Conservation (phyloP, 768 basidiomycete species). For the Psilocybe cubensis region DNA sequence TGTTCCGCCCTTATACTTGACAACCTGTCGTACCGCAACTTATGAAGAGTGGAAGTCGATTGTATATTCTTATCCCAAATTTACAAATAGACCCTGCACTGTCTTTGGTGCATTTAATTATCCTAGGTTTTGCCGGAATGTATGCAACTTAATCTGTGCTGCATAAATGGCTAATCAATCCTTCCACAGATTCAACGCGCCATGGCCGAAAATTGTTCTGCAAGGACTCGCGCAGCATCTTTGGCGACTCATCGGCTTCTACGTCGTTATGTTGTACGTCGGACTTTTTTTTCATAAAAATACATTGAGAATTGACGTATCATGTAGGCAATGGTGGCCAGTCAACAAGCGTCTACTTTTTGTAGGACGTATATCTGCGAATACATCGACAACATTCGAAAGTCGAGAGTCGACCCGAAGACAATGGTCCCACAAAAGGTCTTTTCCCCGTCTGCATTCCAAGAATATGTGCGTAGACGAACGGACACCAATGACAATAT, state of each 20-base stretch:
- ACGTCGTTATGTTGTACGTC: conserved; percentile 43
- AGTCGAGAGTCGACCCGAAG: background rate
- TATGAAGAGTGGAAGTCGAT: conserved; percentile 19
- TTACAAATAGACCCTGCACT: background rate
- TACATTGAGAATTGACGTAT: conserved; percentile 9
- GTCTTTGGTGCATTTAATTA: background rate
- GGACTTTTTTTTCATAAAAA: background rate
- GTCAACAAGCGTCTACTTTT: background rate
- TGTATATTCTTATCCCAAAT: conserved; percentile 1
- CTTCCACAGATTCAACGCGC: background rate
- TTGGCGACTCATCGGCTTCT: conserved; percentile 37
- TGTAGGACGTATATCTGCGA: background rate
- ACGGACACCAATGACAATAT: background rate
- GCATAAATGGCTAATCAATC: background rate
- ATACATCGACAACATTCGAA: background rate
- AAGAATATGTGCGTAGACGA: background rate
- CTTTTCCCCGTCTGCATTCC: background rate
- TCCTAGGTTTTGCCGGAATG: background rate
- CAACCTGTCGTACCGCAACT: conserved; percentile 22
- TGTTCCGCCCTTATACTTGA: conserved; percentile 32
- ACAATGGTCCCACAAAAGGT: background rate
- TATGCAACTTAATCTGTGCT: background rate
- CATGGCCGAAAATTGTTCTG: background rate
- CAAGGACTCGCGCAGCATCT: background rate
- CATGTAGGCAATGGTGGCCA: conserved; percentile 43